A percentile compares a stretch with the other conserved stretches of the same genome.
phyloP scores from a whole-genome alignment of 1,139 yeast species.

The Spathaspora sp. region DNA sequence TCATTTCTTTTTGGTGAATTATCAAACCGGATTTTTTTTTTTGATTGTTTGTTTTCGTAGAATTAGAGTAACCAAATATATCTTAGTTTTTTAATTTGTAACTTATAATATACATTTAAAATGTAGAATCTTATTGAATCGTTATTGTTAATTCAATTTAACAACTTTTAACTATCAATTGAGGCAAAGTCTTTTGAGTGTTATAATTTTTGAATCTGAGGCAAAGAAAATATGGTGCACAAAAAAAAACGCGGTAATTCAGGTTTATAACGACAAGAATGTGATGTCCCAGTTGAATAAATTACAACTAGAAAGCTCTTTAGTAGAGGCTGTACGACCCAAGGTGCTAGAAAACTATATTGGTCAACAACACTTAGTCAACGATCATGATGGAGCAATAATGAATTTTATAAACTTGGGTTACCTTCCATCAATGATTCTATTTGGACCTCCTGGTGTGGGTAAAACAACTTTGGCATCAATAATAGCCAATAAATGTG shows the following conservation, averaged over 20 bases:
- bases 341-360: constrained; percentile 24
- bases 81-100: not conserved
- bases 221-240: no score
- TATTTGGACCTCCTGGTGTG: constrained; percentile 48
- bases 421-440: constrained; percentile 44
- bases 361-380: constrained; percentile 41
- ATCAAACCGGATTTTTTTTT: no score
- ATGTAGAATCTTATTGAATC: no score
- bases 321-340: constrained; percentile 23
- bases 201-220: no score
- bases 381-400: constrained; percentile 28
- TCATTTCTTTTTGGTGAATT: not conserved
- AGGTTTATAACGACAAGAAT: not conserved
- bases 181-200: no score
- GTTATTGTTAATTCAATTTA: not conserved
- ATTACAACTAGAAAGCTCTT: not conserved
- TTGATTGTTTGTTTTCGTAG: no score
- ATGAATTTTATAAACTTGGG: constrained; percentile 34
- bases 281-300: not conserved
- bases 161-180: no score
- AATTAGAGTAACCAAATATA: no score
- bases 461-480: constrained; percentile 48
- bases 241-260: no score
- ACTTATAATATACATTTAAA: not conserved
- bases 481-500: constrained; percentile 32